Base-by-base conservation (phyloP, 148 eudicot genomes). In the Fagopyrum homotropicum region DNA sequence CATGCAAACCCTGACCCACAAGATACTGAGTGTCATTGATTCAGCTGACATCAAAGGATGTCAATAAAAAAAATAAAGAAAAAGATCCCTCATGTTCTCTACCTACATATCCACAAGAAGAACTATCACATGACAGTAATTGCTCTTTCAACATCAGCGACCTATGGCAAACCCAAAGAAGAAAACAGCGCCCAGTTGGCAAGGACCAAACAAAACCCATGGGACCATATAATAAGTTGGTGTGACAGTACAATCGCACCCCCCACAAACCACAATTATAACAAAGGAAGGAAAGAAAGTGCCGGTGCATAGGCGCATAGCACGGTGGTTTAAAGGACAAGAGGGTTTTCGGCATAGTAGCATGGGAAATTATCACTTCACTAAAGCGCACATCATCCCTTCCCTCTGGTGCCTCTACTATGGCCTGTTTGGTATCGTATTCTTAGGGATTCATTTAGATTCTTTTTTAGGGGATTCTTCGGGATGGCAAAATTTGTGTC, bases 221-320 rank as follows among this genome's bases (percentile, higher is more conserved):
- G 71, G 68, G 71, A 66, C 71, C 71, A 66, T 66, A 66, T 43
- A 43, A 35, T 66, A 66, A 66, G 46, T 66, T 66, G 69, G 69
- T 63, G 69, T 63, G 69, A 66, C 71, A 61, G 44, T 8, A 66
- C 19, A 6, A 43, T 66, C 6, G 46, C 71, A 35, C 40, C 40
- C 40, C 71, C 71, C 71, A 66, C 71, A 43, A 15, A 40, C 71
- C 71, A 66, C 71, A 43, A 15, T 12, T 16, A 43, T 46, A 43
- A 66, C 43, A 66, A 66, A 66, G 46, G 40, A 57, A 57, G 57
- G 57, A 52, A 6, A 15, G 22, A 60, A 46, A 43, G 40, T 35
- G 40, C 40, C 2, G 40, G 40, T 35, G 40, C 40, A 35, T 35
- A 35, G 40, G 40, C 40, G 40, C 2, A 35, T 35, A 35, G 40